These are phyloP conservation scores for Leonotis leonurus DNA, from an alignment of 257 asterid species.

Conservation along the genomic window DNA sequence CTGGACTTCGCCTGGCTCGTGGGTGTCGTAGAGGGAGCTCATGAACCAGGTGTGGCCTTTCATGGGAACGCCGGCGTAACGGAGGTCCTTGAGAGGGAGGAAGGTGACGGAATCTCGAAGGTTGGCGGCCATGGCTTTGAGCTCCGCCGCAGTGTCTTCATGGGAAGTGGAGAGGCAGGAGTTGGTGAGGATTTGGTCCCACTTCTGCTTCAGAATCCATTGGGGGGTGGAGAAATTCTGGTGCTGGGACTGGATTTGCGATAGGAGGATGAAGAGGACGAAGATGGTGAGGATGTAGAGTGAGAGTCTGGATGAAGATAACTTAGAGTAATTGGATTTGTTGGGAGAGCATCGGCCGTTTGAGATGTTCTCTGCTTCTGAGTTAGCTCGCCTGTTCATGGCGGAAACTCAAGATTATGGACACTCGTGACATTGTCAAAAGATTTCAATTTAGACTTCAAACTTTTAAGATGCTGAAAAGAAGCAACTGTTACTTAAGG, in stretches of 20 bases:
- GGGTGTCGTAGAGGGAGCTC: conserved; percentile 55
- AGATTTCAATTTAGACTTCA: conserved; percentile 10
- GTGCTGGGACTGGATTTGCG: conserved; percentile 50
- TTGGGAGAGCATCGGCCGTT: conserved; percentile 4
- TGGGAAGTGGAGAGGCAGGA: not conserved
- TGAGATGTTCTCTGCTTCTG: conserved; percentile 22
- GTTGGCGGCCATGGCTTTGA: conserved; percentile 22
- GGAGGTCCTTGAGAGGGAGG: conserved; percentile 62
- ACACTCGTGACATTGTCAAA: not conserved
- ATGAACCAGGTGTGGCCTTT: conserved; percentile 85
- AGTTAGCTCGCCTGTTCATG: conserved; percentile 24
- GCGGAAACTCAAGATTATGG: not conserved
- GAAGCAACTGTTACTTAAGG: conserved; percentile 17
- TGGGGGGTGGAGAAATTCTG: conserved; percentile 24
- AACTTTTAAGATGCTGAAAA: conserved; percentile 6
- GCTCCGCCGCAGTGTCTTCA: not conserved
- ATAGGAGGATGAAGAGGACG: conserved; percentile 29
- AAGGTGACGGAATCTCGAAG: conserved; percentile 46
- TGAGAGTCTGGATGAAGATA: conserved; percentile 31
- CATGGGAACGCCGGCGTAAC: conserved; percentile 37
- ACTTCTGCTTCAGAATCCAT: conserved; percentile 29
- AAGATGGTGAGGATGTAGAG: conserved; percentile 32
- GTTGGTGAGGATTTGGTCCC: conserved; percentile 28
- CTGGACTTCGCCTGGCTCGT: conserved; percentile 52
- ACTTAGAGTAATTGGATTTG: not conserved